Evolutionary conservation across 2,329 filamentous ascomycete species (phyloP).

Genomic region (Fusarium chlamydosporum): DNA sequence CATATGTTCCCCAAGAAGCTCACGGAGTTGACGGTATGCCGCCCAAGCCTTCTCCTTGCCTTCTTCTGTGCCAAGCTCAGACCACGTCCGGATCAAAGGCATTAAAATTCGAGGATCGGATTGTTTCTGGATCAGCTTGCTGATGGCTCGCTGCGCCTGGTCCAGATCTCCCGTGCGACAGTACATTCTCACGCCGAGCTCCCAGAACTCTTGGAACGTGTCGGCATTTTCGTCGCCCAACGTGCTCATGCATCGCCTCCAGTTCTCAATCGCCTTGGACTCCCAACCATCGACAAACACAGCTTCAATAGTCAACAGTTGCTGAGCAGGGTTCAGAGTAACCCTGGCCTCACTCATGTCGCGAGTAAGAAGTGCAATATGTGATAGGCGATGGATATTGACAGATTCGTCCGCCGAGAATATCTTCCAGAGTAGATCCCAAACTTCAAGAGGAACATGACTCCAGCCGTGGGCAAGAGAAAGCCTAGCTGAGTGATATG

Average conservation of each 20-base stretch:
- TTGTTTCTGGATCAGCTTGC: conserved; percentile 65
- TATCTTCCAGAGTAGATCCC: conserved; percentile 76
- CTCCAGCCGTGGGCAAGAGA: conserved; percentile 63
- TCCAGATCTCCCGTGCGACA: conserved; percentile 70
- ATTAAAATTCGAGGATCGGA: conserved; percentile 71
- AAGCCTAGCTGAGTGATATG: conserved; percentile 63
- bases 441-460: conserved; percentile 71
- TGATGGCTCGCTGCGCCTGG: conserved; percentile 69
- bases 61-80: conserved; percentile 64
- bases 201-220: conserved; percentile 70
- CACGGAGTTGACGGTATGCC: conserved; percentile 75
- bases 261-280: conserved; percentile 72
- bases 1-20: conserved; percentile 71
- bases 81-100: conserved; percentile 78
- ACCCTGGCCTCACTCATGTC: conserved; percentile 75
- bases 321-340: conserved; percentile 68
- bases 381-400: conserved; percentile 70
- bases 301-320: conserved; percentile 77
- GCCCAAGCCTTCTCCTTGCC: conserved; percentile 73
- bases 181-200: conserved; percentile 76
- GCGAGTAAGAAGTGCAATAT: conserved; percentile 72
- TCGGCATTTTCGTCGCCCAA: conserved; percentile 64
- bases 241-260: conserved; percentile 70
- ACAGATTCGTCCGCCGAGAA: conserved; percentile 66
- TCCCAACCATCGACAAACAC: conserved; percentile 74